Base-by-base conservation (phyloP, 139 green algal species). In the Coelastrella sp. region DNA sequence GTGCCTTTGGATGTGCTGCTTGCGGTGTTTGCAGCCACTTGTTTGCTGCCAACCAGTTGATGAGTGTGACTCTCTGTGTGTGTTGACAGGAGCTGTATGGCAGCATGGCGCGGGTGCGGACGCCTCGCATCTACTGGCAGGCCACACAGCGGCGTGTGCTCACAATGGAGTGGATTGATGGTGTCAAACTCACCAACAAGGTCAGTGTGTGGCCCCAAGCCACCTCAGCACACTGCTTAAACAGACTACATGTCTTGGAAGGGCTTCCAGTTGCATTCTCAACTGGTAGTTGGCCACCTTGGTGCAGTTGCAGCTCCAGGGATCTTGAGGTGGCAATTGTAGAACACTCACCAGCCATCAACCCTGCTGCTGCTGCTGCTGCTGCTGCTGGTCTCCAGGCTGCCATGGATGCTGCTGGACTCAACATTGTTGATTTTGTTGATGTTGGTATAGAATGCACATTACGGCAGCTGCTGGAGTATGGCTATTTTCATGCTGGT, bases 111-210 rank as follows among this genome's bases (percentile, higher is more conserved):
- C 93, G 95, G 6, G 95, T 99, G 35, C 91, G 95, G 7, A 96
- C 94, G 19, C 97, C 97, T 8, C 76, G 27, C 20, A 98, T 99
- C 84, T 94, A 97, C 66, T 96, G 95, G 94, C 49, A 92, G 60
- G 89, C 92, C 79, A 94, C 89, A 11, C 27, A 76, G 6, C 89
- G 94, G 8, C 79, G 96, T 0, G 97, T 99, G 68, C 91, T 99
- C 70, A 97, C 94, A n/a, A 99, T 99, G 97, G 97, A 99, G 91
- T 99, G 97, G 97, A 98, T 99, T 27, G 97, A 99, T 10, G 98
- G 98, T 10, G 94, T 98, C 20, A 99, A 99, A 93, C 94, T 99
- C 9, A 99, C 96, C 24, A 95, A 99, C 80, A 88, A 88, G 80
- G 72, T 79, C 25, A 6, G 58, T 27, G 68, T 24, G 68, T 27